These are phyloP conservation scores for Neltuma alba DNA, from an alignment of 306 rosid genomes.

Conservation along the genomic window DNA sequence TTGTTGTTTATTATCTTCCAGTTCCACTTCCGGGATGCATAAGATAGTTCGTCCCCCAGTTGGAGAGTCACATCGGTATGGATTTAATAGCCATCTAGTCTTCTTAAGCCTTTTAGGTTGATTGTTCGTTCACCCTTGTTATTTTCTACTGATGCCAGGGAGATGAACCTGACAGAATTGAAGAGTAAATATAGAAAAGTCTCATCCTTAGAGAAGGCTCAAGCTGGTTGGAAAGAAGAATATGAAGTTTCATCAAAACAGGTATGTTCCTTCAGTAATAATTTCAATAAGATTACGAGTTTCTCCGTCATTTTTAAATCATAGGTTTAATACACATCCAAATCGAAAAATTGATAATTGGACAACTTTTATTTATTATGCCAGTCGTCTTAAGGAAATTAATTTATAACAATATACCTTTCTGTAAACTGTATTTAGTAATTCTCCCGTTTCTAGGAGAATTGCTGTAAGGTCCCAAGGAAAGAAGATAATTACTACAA, in stretches of 20 bases:
- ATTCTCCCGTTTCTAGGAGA: too few relatives aligned
- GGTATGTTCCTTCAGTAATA: conserved; percentile 53
- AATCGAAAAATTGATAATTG: background rate
- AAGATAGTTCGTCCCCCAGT: conserved; percentile 95
- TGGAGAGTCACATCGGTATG: conserved; percentile 93
- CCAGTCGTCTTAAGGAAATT: conserved; percentile 8
- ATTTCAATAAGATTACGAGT: background rate
- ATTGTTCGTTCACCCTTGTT: conserved; percentile 24
- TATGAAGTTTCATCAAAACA: conserved; percentile 91
- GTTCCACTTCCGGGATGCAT: conserved; percentile 78
- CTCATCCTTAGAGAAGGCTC: conserved; percentile 84
- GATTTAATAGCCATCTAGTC: conserved; percentile 24
- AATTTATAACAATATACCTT: conserved; percentile 17
- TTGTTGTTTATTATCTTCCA: conserved; percentile 47
- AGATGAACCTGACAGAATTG: conserved; percentile 88
- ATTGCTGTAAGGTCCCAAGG: too few relatives aligned
- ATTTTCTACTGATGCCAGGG: conserved; percentile 52
- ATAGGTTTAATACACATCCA: background rate
- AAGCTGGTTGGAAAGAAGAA: conserved; percentile 90
- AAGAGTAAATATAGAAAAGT: conserved; percentile 82
- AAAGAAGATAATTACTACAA: too few relatives aligned
- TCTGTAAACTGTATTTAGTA: too few relatives aligned
- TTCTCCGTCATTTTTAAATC: background rate
- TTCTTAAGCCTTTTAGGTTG: conserved; percentile 24
- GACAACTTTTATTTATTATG: background rate